A percentile compares a stretch with the other conserved stretches of the same genome.
Conservation (phyloP, 1,284 basidiomycete genomes). For the Pascua guehoae region DNA sequence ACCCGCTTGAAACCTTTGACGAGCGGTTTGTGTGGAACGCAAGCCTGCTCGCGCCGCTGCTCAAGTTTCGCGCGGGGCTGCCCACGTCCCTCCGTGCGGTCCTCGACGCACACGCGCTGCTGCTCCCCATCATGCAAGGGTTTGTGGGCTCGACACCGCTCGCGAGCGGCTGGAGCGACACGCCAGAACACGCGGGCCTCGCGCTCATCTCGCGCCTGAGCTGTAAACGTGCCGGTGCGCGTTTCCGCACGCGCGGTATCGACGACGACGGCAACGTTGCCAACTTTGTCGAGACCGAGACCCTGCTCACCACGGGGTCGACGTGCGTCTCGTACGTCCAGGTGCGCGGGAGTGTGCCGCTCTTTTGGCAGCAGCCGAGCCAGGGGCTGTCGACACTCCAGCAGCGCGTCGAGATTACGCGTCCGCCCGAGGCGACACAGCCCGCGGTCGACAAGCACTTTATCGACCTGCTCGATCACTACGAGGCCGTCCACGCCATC, state of each 20-base stretch:
- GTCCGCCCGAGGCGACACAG: constrained; percentile 86
- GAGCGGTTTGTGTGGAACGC: constrained; percentile 61
- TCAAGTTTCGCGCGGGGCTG: constrained; percentile 39
- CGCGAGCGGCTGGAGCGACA: constrained; percentile 73
- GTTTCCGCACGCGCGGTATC: constrained; percentile 94
- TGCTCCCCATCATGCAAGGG: constrained; percentile 86
- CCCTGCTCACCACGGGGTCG: constrained; percentile 76
- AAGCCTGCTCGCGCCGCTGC: constrained; percentile 40
- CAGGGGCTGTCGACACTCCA: constrained; percentile 71
- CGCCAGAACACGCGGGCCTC: constrained; percentile 59
- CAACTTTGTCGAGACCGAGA: constrained; percentile 98
- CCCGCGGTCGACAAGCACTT: constrained; percentile 96
- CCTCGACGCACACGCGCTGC: constrained; percentile 46
- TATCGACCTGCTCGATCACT: constrained; percentile 75
- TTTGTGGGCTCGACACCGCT: constrained; percentile 61
- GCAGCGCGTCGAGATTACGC: constrained; percentile 81
- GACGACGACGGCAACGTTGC: constrained; percentile 97
- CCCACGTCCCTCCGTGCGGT: constrained; percentile 47
- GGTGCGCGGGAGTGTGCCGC: constrained; percentile 88
- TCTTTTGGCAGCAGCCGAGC: constrained; percentile 98
- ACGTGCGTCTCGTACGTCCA: constrained; percentile 87
- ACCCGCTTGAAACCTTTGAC: constrained; percentile 65
- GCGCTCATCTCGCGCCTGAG: constrained; percentile 81
- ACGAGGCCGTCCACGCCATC: constrained; percentile 74
- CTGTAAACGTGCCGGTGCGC: constrained; percentile 92